Percentiles rank a stretch among this genome's conserved stretches.
These are phyloP conservation scores for Penicillium macrosclerotiorum DNA, from an alignment of 495 filamentous ascomycete species.

Conservation along the genomic window DNA sequence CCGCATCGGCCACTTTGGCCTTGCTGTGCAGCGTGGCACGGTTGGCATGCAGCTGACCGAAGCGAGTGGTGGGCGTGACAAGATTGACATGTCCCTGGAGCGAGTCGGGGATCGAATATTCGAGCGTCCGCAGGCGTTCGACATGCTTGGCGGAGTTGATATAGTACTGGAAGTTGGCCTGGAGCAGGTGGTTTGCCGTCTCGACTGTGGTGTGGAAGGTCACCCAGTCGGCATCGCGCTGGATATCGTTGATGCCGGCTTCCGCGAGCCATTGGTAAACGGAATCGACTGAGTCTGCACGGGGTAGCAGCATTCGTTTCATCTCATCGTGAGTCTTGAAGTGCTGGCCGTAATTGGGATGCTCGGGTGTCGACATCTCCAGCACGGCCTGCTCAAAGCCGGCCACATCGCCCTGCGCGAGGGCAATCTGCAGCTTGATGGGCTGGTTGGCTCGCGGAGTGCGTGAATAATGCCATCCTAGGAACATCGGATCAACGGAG, in stretches of 20 bases:
- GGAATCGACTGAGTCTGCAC: conserved; percentile 36
- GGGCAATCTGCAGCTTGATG: conserved; percentile 46
- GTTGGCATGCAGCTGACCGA: conserved; percentile 47
- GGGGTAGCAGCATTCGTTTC: conserved; percentile 51
- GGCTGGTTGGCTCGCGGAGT: conserved; percentile 29
- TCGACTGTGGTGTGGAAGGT: conserved; percentile 53
- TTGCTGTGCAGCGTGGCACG: conserved; percentile 31
- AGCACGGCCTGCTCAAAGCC: conserved; percentile 61
- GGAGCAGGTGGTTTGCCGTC: conserved; percentile 53
- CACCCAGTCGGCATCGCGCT: conserved; percentile 61
- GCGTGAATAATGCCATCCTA: conserved; percentile 39
- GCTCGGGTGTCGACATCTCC: conserved; percentile 58
- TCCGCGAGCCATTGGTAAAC: conserved; percentile 50
- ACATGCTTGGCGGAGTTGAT: conserved; percentile 33
- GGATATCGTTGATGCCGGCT: conserved; percentile 45
- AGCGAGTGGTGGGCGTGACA: conserved; percentile 57
- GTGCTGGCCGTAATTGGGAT: conserved; percentile 59
- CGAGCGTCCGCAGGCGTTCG: conserved; percentile 54
- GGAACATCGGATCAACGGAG: background rate
- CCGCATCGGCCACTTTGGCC: conserved; percentile 19
- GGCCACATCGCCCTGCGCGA: conserved; percentile 54
- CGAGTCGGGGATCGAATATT: conserved; percentile 57
- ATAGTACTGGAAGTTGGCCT: conserved; percentile 58
- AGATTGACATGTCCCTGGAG: conserved; percentile 48
- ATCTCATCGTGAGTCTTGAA: conserved; percentile 54